phyloP scores from a whole-genome alignment of 2,329 filamentous ascomycete species.

The Rutstroemia sydowiana region DNA sequence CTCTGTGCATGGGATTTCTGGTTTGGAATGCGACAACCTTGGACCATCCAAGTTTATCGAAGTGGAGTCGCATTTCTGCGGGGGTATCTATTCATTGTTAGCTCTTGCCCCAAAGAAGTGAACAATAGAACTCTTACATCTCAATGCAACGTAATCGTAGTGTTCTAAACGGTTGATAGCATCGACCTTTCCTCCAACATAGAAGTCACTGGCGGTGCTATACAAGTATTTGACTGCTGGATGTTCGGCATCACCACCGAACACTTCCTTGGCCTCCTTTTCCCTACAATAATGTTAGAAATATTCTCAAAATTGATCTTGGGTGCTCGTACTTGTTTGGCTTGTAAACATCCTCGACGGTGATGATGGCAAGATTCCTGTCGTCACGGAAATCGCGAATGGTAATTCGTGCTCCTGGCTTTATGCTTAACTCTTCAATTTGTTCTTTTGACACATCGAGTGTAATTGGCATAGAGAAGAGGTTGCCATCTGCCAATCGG shows the following conservation, averaged over 20 bases:
- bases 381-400: slow-evolving; percentile 96
- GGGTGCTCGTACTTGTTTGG: slow-evolving; percentile 72
- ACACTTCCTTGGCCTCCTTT: slow-evolving; percentile 88
- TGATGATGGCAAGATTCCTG: slow-evolving; percentile 90
- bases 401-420: slow-evolving; percentile 74
- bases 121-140: slow-evolving; percentile 54
- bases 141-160: slow-evolving; percentile 96
- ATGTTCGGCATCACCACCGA: slow-evolving; percentile 85
- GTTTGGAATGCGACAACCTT: slow-evolving; percentile 99
- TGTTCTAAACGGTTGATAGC: slow-evolving; percentile 93
- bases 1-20: slow-evolving; percentile 97
- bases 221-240: slow-evolving; percentile 88
- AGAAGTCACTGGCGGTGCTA: slow-evolving; percentile 74
- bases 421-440: slow-evolving; percentile 68
- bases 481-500: slow-evolving; percentile 78
- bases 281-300: slow-evolving; percentile 43
- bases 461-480: slow-evolving; percentile 96
- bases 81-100: slow-evolving; percentile 61
- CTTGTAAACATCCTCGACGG: slow-evolving; percentile 88
- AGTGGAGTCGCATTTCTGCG: slow-evolving; percentile 88
- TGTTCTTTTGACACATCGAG: slow-evolving; percentile 73
- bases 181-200: slow-evolving; percentile 92
- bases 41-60: slow-evolving; percentile 99
- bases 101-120: slow-evolving; percentile 2
- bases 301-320: not conserved